Conservation (phyloP, 768 basidiomycete genomes). For the Macrolepiota fuliginosa region DNA sequence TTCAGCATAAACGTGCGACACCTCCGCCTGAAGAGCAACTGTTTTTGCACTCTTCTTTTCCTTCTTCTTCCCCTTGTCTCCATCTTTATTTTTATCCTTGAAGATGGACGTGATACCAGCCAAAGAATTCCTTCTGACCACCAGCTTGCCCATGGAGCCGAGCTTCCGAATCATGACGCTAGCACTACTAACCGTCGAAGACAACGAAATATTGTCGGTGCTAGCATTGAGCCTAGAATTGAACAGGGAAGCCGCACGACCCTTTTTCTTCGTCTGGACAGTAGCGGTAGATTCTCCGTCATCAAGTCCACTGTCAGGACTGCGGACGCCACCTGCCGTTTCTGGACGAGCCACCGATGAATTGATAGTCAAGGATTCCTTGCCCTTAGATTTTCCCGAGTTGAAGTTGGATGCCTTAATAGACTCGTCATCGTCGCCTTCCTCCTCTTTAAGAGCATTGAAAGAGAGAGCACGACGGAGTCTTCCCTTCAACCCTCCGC, state of each 20-base stretch:
- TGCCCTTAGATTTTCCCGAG: conserved; percentile 30
- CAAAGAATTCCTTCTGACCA: conserved; percentile 80
- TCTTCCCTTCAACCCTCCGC: conserved; percentile 74
- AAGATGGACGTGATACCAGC: conserved; percentile 92
- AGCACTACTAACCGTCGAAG: conserved; percentile 91
- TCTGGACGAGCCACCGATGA: conserved; percentile 25
- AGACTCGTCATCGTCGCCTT: conserved; percentile 42
- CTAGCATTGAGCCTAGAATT: conserved; percentile 84
- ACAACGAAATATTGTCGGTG: conserved; percentile 94
- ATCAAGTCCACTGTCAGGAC: conserved; percentile 31
- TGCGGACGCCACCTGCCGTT: conserved; percentile 21
- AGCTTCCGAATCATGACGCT: conserved; percentile 97
- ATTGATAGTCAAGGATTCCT: conserved; percentile 26
- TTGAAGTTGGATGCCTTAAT: conserved; percentile 37
- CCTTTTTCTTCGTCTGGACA: conserved; percentile 64
- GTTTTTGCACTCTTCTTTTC: conserved; percentile 63
- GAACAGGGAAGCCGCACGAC: conserved; percentile 75
- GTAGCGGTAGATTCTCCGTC: conserved; percentile 43
- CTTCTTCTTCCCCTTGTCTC: conserved; percentile 32
- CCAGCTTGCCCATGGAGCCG: conserved; percentile 82
- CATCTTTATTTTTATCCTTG: conserved; percentile 76
- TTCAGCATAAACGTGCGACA: conserved; percentile 85
- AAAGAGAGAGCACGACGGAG: conserved; percentile 71
- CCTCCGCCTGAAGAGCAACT: conserved; percentile 61
- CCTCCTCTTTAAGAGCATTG: conserved; percentile 58